Conservation (phyloP, 108 stramenopile species). For the Nitzschia sp. region DNA sequence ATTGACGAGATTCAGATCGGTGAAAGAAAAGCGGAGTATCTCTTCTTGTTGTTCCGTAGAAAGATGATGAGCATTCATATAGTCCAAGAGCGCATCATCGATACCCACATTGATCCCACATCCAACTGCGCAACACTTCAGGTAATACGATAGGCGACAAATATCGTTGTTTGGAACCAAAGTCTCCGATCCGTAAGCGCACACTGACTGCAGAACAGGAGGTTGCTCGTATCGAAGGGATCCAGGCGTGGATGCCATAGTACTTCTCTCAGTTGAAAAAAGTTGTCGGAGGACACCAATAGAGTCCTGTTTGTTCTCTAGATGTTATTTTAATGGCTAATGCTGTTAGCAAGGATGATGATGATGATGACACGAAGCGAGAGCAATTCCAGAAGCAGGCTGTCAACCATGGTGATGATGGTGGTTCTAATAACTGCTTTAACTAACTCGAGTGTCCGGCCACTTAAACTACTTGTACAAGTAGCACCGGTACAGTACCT, state of each 20-base stretch:
- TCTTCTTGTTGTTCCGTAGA: slow-evolving; percentile 9
- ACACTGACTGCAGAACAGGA: slow-evolving; percentile 17
- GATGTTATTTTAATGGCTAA: no score
- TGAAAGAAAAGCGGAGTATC: slow-evolving; percentile 6
- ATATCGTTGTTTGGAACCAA: slow-evolving; percentile 25
- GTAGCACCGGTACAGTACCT: no score
- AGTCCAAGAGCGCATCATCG: slow-evolving; percentile 17
- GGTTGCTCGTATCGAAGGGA: slow-evolving; percentile 17
- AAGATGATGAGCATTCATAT: slow-evolving; percentile 18
- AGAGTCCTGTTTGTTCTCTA: no score
- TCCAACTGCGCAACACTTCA: slow-evolving; percentile 26
- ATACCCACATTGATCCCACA: slow-evolving; percentile 17
- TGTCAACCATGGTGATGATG: no score
- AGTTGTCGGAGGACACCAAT: no score
- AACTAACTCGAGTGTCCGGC: no score
- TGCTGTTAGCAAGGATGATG: no score
- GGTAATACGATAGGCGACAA: slow-evolving; percentile 29
- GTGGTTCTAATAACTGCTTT: no score
- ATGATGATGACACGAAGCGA: no score
- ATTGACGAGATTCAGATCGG: slow-evolving; percentile 11
- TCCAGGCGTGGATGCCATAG: neutral
- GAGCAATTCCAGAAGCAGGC: no score
- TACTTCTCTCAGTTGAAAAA: no score
- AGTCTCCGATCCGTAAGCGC: slow-evolving; percentile 23
- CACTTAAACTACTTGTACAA: no score